phyloP scores from a whole-genome alignment of 306 rosid species.

The Trifolium repens region DNA sequence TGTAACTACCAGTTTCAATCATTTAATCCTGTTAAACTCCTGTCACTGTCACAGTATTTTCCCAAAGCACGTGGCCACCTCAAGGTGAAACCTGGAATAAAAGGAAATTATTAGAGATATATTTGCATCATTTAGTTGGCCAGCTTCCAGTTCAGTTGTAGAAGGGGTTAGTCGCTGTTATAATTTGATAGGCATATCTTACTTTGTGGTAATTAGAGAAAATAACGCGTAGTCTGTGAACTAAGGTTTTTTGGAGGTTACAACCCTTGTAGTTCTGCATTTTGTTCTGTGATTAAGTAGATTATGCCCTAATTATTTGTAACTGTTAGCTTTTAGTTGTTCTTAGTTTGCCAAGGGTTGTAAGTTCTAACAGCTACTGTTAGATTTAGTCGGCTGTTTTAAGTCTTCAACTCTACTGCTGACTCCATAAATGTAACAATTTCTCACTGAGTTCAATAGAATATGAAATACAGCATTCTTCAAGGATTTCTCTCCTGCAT shows the following conservation, averaged over 20 bases:
- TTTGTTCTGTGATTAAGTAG: not conserved
- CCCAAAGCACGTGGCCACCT: constrained; percentile 22
- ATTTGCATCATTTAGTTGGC: not conserved
- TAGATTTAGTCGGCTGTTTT: constrained; percentile 8
- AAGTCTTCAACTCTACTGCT: constrained; percentile 11
- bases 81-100: constrained; percentile 4
- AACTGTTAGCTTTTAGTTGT: not conserved
- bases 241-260: not conserved
- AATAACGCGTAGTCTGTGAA: not conserved
- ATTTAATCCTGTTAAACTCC: not conserved
- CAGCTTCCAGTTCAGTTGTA: not conserved
- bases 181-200: not conserved
- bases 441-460: not conserved
- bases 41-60: not conserved
- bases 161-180: not conserved
- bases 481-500: not conserved
- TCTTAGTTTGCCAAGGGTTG: not conserved
- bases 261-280: not conserved
- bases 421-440: not conserved
- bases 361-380: not conserved
- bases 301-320: not conserved
- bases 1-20: not conserved
- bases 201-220: not conserved
- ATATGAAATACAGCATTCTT: not conserved
- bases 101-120: not conserved